phyloP scores from a whole-genome alignment of 805 yeast species.

The Kuraishia ogatae region DNA sequence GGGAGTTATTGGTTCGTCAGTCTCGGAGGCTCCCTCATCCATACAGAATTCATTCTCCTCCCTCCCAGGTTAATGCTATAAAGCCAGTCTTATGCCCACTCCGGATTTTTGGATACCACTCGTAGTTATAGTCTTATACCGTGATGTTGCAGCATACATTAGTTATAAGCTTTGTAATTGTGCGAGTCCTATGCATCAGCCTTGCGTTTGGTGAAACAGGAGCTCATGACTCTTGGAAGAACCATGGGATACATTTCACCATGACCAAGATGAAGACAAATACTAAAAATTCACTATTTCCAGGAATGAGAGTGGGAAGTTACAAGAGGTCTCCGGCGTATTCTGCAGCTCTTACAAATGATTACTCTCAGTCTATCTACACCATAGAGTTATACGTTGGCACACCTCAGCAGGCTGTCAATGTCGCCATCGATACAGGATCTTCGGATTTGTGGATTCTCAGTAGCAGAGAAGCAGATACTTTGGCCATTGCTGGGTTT shows the following conservation, averaged over 20 bases:
- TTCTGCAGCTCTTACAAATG: not conserved
- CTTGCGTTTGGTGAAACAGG: not conserved
- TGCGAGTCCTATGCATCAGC: not conserved
- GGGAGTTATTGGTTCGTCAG: not conserved
- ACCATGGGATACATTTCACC: not conserved
- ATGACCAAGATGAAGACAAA: not conserved
- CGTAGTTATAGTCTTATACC: not conserved
- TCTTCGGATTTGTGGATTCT: constrained; percentile 37
- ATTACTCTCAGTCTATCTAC: constrained; percentile 14
- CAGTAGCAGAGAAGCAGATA: not conserved
- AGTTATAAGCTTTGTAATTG: not conserved
- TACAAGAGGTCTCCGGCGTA: not conserved
- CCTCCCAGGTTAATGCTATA: not conserved
- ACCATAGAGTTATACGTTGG: constrained; percentile 34
- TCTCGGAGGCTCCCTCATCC: not conserved
- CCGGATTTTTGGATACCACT: not conserved
- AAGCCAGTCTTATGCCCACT: not conserved
- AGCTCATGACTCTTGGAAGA: not conserved
- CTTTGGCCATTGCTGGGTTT: constrained; percentile 33
- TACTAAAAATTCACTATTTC: not conserved
- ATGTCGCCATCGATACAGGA: constrained; percentile 39
- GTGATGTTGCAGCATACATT: not conserved
- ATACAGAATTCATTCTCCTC: not conserved
- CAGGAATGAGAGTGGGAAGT: not conserved
- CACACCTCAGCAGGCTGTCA: constrained; percentile 33